phyloP scores from a whole-genome alignment of 495 filamentous ascomycete genomes.

The Stereocaulon alpinum region DNA sequence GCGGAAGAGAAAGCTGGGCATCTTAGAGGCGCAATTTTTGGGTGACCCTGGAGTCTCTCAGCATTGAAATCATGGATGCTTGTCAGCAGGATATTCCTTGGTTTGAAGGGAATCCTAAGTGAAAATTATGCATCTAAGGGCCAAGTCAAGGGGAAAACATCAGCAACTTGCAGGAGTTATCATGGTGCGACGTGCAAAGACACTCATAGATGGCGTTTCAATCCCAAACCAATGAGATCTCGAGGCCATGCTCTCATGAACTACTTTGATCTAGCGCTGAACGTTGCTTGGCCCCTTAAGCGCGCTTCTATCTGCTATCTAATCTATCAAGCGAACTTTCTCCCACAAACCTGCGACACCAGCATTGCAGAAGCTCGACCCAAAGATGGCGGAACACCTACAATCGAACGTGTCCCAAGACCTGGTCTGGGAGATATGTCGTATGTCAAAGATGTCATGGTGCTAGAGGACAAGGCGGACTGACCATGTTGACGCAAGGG shows the following conservation, averaged over 20 bases:
- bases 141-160: too few species aligned
- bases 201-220: too few species aligned
- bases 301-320: conserved; percentile 4
- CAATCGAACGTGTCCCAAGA: conserved; percentile 67
- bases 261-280: neutral
- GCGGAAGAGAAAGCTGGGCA: neutral
- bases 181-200: too few species aligned
- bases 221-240: too few species aligned
- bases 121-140: too few species aligned
- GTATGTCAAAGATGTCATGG: conserved; percentile 41
- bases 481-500: conserved; percentile 40
- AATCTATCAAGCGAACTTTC: conserved; percentile 8
- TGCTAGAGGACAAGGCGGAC: neutral
- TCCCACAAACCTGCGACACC: neutral
- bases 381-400: conserved; percentile 25
- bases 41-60: neutral
- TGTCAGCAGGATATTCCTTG: neutral
- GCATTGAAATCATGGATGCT: neutral
- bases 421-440: conserved; percentile 81
- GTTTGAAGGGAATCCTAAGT: neutral
- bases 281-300: neutral
- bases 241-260: too few species aligned
- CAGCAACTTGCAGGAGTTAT: too few species aligned
- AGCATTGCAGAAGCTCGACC: neutral
- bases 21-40: neutral